A percentile compares a stretch with the other conserved stretches of the same genome.
Conservation (phyloP, 2,329 filamentous ascomycete genomes). For the Grosmannia huntii region DNA sequence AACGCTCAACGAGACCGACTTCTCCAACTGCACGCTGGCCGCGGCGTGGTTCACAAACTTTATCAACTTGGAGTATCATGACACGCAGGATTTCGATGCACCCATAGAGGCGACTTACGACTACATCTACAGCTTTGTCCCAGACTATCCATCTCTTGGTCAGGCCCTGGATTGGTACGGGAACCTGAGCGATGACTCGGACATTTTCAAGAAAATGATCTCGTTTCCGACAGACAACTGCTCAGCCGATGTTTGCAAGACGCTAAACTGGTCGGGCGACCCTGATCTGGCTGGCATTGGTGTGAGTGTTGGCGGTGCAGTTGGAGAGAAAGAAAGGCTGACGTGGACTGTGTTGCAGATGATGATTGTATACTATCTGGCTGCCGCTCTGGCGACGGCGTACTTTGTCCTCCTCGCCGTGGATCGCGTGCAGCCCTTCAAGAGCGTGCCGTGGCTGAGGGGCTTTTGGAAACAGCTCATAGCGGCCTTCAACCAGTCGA, state of each 20-base stretch:
- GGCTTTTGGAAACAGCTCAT: background rate
- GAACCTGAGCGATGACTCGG: background rate
- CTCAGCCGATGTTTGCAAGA: slow-evolving; percentile 6
- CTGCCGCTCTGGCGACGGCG: slow-evolving; percentile 5
- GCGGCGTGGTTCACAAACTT: background rate
- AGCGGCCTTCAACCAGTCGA: slow-evolving; percentile 9
- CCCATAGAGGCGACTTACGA: background rate
- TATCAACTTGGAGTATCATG: background rate
- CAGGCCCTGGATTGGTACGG: slow-evolving; percentile 3
- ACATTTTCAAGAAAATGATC: background rate
- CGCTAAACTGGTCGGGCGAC: slow-evolving; percentile 12
- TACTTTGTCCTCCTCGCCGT: slow-evolving; percentile 9
- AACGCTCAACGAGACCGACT: background rate
- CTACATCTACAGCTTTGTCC: background rate
- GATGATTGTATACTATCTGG: slow-evolving; percentile 12
- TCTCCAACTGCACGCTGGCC: slow-evolving; percentile 3
- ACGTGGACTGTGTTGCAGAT: slow-evolving; percentile 3
- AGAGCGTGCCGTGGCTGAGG: background rate
- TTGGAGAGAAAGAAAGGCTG: background rate
- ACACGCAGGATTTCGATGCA: background rate
- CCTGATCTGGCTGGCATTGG: slow-evolving; percentile 12
- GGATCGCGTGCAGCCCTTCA: too few relatives aligned
- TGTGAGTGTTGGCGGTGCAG: background rate
- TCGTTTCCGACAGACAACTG: background rate
- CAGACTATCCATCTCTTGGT: background rate